Percentiles rank a stretch among this genome's conserved stretches.
These are phyloP conservation scores for Diplotaxis tenuifolia DNA, from an alignment of 345 rosid genomes.

Conservation along the genomic window DNA sequence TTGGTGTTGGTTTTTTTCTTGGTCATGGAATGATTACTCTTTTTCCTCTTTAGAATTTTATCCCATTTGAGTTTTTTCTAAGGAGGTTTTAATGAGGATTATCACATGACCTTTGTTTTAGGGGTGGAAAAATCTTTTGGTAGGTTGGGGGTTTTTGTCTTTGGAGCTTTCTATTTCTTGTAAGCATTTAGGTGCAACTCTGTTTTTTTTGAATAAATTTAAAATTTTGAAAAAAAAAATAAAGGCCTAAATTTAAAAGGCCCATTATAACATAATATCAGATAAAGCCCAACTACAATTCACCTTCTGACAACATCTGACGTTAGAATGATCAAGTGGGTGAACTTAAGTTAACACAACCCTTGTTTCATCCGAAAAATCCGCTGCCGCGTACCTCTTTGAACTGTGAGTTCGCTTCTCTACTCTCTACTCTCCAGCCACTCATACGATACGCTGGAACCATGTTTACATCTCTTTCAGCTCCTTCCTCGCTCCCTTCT, in stretches of 20 bases:
- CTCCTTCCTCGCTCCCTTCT: slow-evolving; percentile 22
- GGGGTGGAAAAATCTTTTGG: too few species aligned
- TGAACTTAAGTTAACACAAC: neutral
- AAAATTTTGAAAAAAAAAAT: too few species aligned
- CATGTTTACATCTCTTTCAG: slow-evolving; percentile 43
- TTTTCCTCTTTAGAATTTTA: too few species aligned
- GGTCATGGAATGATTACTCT: too few species aligned
- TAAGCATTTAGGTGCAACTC: too few species aligned
- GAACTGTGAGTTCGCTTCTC: neutral
- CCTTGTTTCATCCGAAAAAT: slow-evolving; percentile 1
- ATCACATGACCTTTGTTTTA: too few species aligned
- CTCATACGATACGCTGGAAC: slow-evolving; percentile 1
- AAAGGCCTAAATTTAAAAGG: neutral
- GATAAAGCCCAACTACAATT: neutral
- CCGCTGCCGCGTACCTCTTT: neutral
- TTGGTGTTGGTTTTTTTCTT: too few species aligned
- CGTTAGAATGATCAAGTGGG: neutral
- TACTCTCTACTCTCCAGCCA: slow-evolving; percentile 2
- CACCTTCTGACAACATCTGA: neutral
- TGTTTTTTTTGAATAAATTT: too few species aligned
- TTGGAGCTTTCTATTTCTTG: too few species aligned
- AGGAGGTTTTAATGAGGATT: too few species aligned
- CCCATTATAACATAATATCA: neutral
- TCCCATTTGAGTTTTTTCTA: too few species aligned
- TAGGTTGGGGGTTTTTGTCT: too few species aligned